Evolutionary conservation across 2,329 filamentous ascomycete species (phyloP).

Genomic region (Verticillium zaregamsianum): DNA sequence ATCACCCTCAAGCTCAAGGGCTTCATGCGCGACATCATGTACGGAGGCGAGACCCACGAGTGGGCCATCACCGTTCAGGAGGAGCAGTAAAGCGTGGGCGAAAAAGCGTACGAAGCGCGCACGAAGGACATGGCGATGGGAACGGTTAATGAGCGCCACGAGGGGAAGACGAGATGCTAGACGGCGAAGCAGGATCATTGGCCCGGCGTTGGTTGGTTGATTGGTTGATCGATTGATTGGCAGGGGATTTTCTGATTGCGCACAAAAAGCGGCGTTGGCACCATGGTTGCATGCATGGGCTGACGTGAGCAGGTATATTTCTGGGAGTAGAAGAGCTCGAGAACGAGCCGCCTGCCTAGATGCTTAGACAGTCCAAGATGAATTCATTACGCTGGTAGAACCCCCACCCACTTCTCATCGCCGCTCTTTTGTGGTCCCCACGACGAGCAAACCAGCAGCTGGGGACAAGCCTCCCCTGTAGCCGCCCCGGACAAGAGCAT

Average conservation of each 20-base stretch:
- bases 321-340: background rate
- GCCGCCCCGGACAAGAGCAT: too few species aligned
- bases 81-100: conserved; percentile 32
- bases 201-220: conserved; percentile 1
- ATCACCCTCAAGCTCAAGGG: conserved; percentile 61
- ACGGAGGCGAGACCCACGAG: conserved; percentile 61
- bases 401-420: background rate
- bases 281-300: background rate
- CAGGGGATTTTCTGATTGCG: background rate
- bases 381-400: background rate
- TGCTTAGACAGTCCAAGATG: background rate
- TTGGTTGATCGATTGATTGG: background rate
- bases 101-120: background rate
- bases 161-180: background rate
- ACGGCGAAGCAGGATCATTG: background rate
- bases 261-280: background rate
- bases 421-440: too few species aligned
- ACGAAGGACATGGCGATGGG: background rate
- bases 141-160: background rate
- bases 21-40: conserved; percentile 71
- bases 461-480: too few species aligned
- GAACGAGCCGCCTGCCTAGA: background rate
- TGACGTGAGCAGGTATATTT: background rate
- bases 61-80: conserved; percentile 68
- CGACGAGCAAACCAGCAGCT: too few species aligned